Evolutionary conservation across 352 stramenopile genomes (phyloP), one percentile per base, ranked within the genome.

Genomic region (Globisporangium canariense): DNA sequence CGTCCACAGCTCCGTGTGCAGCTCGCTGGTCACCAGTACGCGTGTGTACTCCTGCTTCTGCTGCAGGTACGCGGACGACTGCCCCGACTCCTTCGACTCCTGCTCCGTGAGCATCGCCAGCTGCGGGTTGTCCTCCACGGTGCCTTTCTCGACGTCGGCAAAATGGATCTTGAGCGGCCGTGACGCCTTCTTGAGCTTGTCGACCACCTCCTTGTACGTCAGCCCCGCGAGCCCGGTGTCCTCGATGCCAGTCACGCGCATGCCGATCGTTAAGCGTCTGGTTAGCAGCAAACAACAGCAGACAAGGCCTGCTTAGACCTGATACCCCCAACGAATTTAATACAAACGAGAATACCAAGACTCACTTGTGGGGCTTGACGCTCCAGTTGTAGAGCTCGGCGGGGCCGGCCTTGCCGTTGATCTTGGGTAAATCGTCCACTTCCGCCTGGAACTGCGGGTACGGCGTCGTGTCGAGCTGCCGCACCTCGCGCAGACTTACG

Each of bases 351-450:
- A 41, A 20, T 2, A 43, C 30, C 30, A 22, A 25, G 5, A 43
- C 30, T 43, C 57, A 82, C 71, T 86, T 84, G 61, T 94, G 75
- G 8, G 85, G 80, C 63, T 92, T 92, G 55, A 96, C 87, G 62
- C 87, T 94, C 87, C 87, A 96, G 65, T 96, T 96, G 71, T 96
- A 90, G 8, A 96, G 78, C 72, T 96, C 87, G 16, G 87, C 87
- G 0, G 87, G 82, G 0, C 87, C 87, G 1, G 87, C 80, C 64
- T 96, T 94, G 67, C 85, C 84, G 53, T 87, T 91, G 16, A 93
- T 83, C 76, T 96, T 96, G 58, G 87, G 85, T 36, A 96, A 68
- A 54, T 94, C 87, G 64, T 96, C 87, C 18, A 96, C 86, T 66
- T 96, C 87, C n/a, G 87, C 87, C 60, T 96, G 87, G 67, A 96